A percentile compares a stretch with the other conserved stretches of the same genome.
Evolutionary conservation across 2,329 filamentous ascomycete species (phyloP).

Genomic region (Beauveria asiatica): DNA sequence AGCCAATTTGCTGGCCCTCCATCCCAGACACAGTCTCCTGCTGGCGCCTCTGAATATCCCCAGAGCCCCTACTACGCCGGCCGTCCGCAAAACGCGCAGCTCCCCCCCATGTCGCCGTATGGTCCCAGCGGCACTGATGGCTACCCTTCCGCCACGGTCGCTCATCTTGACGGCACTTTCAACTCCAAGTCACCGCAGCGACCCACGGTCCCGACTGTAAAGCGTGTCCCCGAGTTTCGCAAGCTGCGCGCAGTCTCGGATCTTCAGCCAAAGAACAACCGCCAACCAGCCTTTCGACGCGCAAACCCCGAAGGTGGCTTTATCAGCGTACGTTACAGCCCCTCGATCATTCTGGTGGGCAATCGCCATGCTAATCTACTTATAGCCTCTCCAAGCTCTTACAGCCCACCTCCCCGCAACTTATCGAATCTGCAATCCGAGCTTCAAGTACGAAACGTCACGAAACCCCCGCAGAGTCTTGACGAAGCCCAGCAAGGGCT

Average conservation of each 20-base stretch:
- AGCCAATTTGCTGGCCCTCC: constrained; percentile 45
- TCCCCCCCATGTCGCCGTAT: constrained; percentile 66
- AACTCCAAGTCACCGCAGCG: constrained; percentile 52
- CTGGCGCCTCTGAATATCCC: constrained; percentile 52
- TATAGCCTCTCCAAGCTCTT: constrained; percentile 90
- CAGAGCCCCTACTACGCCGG: constrained; percentile 50
- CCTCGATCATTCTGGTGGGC: not conserved
- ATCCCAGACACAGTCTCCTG: constrained; percentile 68
- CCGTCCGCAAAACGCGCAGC: constrained; percentile 49
- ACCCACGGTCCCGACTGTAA: constrained; percentile 38
- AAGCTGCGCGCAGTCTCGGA: constrained; percentile 67
- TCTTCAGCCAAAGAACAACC: constrained; percentile 72
- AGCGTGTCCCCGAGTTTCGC: constrained; percentile 79
- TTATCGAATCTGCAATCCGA: constrained; percentile 95
- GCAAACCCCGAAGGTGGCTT: constrained; percentile 96
- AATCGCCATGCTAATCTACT: constrained; percentile 6
- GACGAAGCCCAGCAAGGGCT: constrained; percentile 96
- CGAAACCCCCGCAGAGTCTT: constrained; percentile 90
- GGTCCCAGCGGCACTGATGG: constrained; percentile 54
- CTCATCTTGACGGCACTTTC: constrained; percentile 61
- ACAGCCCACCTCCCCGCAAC: constrained; percentile 89
- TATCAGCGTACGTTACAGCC: constrained; percentile 65
- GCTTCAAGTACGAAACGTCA: constrained; percentile 98
- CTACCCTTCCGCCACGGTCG: constrained; percentile 64
- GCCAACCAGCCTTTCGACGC: constrained; percentile 82